phyloP scores from a whole-genome alignment of 805 yeast genomes.

The Suhomyces tanzawaensis region DNA sequence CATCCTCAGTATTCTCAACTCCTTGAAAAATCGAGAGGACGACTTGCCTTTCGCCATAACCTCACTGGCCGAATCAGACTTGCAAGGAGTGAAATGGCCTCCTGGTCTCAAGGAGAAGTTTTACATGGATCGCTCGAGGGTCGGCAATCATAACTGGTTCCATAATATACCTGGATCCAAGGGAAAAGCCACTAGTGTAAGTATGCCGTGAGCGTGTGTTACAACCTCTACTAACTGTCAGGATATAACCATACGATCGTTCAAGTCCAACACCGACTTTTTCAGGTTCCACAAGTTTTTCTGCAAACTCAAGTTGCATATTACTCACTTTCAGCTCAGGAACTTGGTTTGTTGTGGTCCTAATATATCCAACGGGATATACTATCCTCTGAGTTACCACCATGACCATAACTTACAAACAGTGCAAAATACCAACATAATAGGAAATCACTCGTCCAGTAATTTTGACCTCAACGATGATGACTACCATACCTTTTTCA shows the following conservation, averaged over 20 bases:
- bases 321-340: constrained; percentile 58
- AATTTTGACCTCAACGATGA: constrained; percentile 12
- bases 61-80: constrained; percentile 17
- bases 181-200: constrained; percentile 32
- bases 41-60: constrained; percentile 26
- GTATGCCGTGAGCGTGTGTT: constrained; percentile 14
- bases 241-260: constrained; percentile 1
- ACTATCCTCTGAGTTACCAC: constrained; percentile 36
- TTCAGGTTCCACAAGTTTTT: constrained; percentile 39
- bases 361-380: constrained; percentile 34
- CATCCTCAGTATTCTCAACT: constrained; percentile 33
- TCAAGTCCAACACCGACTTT: constrained; percentile 29
- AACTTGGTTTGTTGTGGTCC: constrained; percentile 45
- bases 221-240: constrained; percentile 3
- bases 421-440: constrained; percentile 17
- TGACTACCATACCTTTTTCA: constrained; percentile 33
- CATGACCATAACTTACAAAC: constrained; percentile 30
- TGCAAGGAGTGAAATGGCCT: constrained; percentile 41
- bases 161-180: constrained; percentile 36
- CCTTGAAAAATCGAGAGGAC: constrained; percentile 36
- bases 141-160: constrained; percentile 38
- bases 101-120: constrained; percentile 30
- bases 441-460: not conserved
- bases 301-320: constrained; percentile 45
- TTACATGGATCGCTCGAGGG: constrained; percentile 29